Evolutionary conservation across 352 stramenopile genomes (phyloP), one percentile per base, ranked within the genome.

Genomic region (Phytopythium litorale): DNA sequence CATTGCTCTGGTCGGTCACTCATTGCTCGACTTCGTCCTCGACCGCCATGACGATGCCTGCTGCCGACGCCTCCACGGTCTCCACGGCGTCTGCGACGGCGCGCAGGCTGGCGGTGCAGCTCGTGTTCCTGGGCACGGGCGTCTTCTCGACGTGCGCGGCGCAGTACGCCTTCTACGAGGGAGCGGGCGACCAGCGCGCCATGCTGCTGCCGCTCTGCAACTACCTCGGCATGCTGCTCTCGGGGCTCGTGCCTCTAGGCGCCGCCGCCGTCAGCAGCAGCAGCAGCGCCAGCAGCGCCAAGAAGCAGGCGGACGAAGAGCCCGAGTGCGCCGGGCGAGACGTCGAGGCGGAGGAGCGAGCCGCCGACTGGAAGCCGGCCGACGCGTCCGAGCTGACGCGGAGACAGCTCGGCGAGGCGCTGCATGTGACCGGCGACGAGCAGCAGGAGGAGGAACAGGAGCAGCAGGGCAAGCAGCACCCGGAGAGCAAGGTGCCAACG

Each of bases 181-280:
- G 86, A 43, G 86, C 86, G 8, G 81, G 77, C 58, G 83, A 91
- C 58, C 86, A 94, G 65, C 81, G 78, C 42, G 78, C 80, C n/a
- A 93, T 94, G 83, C 69, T 94, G n/a, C 63, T 94, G 42, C 86
- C 86, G 60, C 75, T 94, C 4, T 92, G 86, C 69, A 94, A 94
- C 71, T 94, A 92, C 58, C 65, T 94, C 16, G 86, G 86, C 21
- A 92, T 94, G 76, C 92, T 93, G 84, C 79, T 94, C 30, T 84
- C 92, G 2, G 86, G 86, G 0, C 65, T 94, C 19, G 68, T 92
- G 30, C 82, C 86, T 0, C 53, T 55, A n/a, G 23, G 66, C 9
- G 59, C 65, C 8, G 42, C n/a, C 16, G 37, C 56, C 33, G 4
- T 33, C 62, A 52, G 8, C 49, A 51, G 40, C 16, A 60, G 18